Percentiles rank a stretch among this genome's conserved stretches.
phyloP scores from a whole-genome alignment of 305 asterid species.

The Rubia peregrina region DNA sequence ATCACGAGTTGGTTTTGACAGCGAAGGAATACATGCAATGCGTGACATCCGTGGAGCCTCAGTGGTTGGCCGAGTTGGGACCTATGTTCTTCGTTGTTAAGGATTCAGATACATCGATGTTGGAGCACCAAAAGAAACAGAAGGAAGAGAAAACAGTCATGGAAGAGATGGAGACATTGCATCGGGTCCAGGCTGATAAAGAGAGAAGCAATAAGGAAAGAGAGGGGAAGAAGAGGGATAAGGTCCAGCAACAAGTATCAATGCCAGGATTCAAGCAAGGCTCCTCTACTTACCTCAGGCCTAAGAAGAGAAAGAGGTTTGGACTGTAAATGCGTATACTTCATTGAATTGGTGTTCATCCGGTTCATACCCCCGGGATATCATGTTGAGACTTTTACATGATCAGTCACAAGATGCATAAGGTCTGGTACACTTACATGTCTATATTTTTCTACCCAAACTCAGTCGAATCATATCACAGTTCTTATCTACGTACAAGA shows the following conservation, averaged over 20 bases:
- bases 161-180: conserved; percentile 92
- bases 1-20: conserved; percentile 83
- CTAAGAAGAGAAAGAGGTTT: conserved; percentile 40
- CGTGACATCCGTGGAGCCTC: conserved; percentile 86
- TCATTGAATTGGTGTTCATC: no score
- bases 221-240: conserved; percentile 60
- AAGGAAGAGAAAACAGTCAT: conserved; percentile 83
- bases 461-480: no score
- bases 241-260: conserved; percentile 61
- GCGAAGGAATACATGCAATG: conserved; percentile 93
- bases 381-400: no score
- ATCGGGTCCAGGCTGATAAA: conserved; percentile 46
- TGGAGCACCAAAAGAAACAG: conserved; percentile 84
- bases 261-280: conserved; percentile 85
- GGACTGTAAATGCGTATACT: conserved; percentile 36
- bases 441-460: no score
- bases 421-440: no score
- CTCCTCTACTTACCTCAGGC: conserved; percentile 63
- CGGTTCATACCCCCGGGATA: no score
- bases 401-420: no score
- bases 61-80: conserved; percentile 93
- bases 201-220: conserved; percentile 44
- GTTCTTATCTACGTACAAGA: no score
- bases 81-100: conserved; percentile 98
- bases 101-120: conserved; percentile 73